Evolutionary conservation across 1,284 basidiomycete genomes (phyloP).

Genomic region (Cystobasidium sp.): DNA sequence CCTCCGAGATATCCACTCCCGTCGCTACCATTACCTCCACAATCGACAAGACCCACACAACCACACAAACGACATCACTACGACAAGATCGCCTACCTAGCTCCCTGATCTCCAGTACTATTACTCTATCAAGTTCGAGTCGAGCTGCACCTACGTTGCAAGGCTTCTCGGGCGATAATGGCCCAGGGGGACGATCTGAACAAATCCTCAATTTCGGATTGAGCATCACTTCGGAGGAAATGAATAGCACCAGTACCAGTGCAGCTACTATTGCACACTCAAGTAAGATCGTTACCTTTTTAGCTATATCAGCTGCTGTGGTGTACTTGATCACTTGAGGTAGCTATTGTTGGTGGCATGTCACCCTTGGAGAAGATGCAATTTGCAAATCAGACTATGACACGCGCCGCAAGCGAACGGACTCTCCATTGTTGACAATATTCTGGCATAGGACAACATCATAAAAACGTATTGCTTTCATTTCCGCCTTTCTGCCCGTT

Average conservation of each 20-base stretch:
- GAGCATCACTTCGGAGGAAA: neutral
- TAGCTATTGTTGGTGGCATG: no score
- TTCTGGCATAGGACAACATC: no score
- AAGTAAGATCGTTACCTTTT: neutral
- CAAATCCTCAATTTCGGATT: constrained; percentile 14
- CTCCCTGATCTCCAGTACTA: neutral
- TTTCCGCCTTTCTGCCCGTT: no score
- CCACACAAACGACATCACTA: constrained; percentile 5
- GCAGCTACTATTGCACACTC: neutral
- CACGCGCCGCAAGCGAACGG: no score
- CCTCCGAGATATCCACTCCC: neutral
- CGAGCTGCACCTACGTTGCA: constrained; percentile 9
- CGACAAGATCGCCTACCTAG: neutral
- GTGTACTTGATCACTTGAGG: no score
- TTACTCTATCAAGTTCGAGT: neutral
- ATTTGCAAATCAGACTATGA: no score
- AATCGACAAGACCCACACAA: constrained; percentile 4
- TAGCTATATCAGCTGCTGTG: no score
- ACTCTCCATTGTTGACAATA: no score
- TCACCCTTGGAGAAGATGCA: no score
- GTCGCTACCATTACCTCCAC: neutral
- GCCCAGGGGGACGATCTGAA: constrained; percentile 33
- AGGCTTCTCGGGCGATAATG: constrained; percentile 38
- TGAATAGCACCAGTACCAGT: no score
- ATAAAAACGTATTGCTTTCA: no score